These are phyloP conservation scores for Neofusicoccum ribis DNA, from an alignment of 2,329 filamentous ascomycete genomes.

Conservation along the genomic window DNA sequence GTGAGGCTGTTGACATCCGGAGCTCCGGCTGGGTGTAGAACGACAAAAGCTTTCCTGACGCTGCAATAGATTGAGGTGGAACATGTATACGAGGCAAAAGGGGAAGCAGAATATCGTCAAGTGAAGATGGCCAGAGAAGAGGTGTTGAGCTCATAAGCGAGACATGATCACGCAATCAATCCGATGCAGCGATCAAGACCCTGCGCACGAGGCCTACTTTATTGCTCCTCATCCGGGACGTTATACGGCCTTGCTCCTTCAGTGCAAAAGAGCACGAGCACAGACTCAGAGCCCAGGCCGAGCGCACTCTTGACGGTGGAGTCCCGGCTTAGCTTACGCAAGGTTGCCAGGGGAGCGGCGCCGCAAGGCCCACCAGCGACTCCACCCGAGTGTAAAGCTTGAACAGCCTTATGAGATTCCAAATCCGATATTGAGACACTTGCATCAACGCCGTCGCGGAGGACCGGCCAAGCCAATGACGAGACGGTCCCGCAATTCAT, in stretches of 20 bases:
- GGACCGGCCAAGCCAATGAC: constrained; percentile 61
- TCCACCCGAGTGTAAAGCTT: constrained; percentile 51
- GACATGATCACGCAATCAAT: not conserved
- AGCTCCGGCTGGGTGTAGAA: too few relatives aligned
- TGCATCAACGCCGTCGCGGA: constrained; percentile 61
- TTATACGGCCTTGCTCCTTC: constrained; percentile 61
- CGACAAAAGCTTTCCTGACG: too few relatives aligned
- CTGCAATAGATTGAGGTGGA: too few relatives aligned
- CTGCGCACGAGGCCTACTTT: not conserved
- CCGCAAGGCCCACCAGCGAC: constrained; percentile 64
- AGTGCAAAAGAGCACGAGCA: constrained; percentile 67
- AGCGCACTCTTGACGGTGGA: constrained; percentile 35
- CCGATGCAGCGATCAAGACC: not conserved
- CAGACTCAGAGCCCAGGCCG: constrained; percentile 48
- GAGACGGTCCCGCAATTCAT: constrained; percentile 73
- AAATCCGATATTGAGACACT: constrained; percentile 61
- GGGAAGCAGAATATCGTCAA: not conserved
- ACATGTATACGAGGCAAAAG: not conserved
- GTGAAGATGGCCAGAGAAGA: not conserved
- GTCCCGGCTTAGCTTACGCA: constrained; percentile 50
- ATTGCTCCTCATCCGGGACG: not conserved
- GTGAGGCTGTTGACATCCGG: too few relatives aligned
- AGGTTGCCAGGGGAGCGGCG: constrained; percentile 57
- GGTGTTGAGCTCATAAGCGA: not conserved
- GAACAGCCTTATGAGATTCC: constrained; percentile 61